Evolutionary conservation across 306 rosid genomes (phyloP).

Genomic region (Fragaria ananassa): DNA sequence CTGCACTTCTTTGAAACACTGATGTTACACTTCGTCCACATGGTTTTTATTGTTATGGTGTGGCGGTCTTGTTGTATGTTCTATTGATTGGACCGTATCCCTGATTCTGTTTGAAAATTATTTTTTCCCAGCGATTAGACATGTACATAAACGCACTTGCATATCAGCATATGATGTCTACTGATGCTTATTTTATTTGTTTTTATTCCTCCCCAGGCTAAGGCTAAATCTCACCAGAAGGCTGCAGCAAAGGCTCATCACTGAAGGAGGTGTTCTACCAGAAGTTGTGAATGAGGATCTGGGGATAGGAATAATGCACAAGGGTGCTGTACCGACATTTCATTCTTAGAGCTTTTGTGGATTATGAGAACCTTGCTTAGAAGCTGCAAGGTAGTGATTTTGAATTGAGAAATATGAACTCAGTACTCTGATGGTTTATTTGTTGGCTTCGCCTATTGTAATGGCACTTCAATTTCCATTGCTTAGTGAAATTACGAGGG

Average conservation of each 20-base stretch:
- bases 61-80: background rate
- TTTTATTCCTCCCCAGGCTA: conserved; percentile 45
- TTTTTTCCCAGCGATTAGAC: background rate
- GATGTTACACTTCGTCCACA: background rate
- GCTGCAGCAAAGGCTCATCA: conserved; percentile 66
- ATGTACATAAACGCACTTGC: background rate
- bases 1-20: background rate
- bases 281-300: conserved; percentile 25
- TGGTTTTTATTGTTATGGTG: background rate
- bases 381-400: conserved; percentile 4
- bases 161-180: background rate
- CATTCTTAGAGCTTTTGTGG: conserved; percentile 23
- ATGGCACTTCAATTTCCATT: conserved; percentile 30
- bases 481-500: background rate
- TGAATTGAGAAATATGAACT: conserved; percentile 10
- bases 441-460: conserved; percentile 22
- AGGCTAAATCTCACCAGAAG: conserved; percentile 49
- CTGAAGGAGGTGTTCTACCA: conserved; percentile 38
- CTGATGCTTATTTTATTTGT: conserved; percentile 10
- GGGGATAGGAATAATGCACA: conserved; percentile 51
- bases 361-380: conserved; percentile 20
- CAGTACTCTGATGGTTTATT: background rate
- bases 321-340: conserved; percentile 35
- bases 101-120: background rate
- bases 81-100: background rate